Percentiles rank a stretch among this genome's conserved stretches.
These are phyloP conservation scores for Suhomyces coccinellae DNA, from an alignment of 1,139 yeast species.

Conservation along the genomic window DNA sequence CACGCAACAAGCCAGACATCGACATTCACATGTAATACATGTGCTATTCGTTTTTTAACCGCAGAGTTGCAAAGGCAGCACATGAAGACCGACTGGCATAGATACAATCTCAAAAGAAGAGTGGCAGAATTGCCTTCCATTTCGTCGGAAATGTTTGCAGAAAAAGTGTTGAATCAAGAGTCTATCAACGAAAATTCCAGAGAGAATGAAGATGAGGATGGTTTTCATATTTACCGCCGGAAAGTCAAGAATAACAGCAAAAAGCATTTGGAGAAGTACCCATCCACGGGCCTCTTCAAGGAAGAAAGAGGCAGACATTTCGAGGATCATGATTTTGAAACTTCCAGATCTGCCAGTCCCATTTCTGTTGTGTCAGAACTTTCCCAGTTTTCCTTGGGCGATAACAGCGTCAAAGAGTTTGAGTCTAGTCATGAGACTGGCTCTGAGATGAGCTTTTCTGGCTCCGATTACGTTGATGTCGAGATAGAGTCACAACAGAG, in stretches of 20 bases:
- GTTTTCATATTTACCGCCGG: slow-evolving; percentile 48
- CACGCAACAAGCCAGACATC: slow-evolving; percentile 39
- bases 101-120: slow-evolving; percentile 87
- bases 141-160: slow-evolving; percentile 77
- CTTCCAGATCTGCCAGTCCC: slow-evolving; percentile 48
- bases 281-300: background rate
- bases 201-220: slow-evolving; percentile 62
- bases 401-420: slow-evolving; percentile 42
- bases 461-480: slow-evolving; percentile 32
- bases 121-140: slow-evolving; percentile 85
- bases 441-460: slow-evolving; percentile 50
- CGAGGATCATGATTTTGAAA: background rate
- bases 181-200: slow-evolving; percentile 37
- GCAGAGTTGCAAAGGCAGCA: slow-evolving; percentile 84
- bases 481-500: slow-evolving; percentile 22
- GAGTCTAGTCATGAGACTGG: slow-evolving; percentile 43
- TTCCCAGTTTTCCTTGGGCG: slow-evolving; percentile 69
- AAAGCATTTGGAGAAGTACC: slow-evolving; percentile 11
- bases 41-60: slow-evolving; percentile 73
- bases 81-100: slow-evolving; percentile 97
- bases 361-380: slow-evolving; percentile 57
- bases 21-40: slow-evolving; percentile 79
- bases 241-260: slow-evolving; percentile 24
- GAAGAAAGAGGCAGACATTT: slow-evolving; percentile 10
- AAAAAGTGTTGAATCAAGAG: slow-evolving; percentile 51